Base-by-base conservation (phyloP, 2,329 filamentous ascomycete species). In the Zalaria obscura region DNA sequence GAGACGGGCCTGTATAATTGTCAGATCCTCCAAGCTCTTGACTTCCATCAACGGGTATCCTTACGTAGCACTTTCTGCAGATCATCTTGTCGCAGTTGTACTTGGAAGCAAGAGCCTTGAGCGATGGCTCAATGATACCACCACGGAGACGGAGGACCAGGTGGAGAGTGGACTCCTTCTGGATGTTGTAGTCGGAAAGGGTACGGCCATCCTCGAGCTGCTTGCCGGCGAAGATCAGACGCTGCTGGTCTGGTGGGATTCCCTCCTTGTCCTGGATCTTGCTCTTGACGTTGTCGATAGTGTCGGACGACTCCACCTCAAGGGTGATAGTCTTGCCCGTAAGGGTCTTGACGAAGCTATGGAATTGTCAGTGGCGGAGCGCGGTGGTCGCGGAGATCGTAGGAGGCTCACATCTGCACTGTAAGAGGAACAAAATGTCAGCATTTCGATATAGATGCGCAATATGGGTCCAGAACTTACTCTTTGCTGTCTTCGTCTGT, bases 61-160 rank as follows among this genome's bases (percentile, higher is more conserved):
- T 59, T 80, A 91, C 86, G 73, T 96, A 96, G 83, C 91, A 98
- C 84, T 98, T 96, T 78, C 91, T 89, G 86, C 91, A 96, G 73
- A 96, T 94, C 83, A 89, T 89, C 83, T 95, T 95, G 58, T 96
- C 91, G 83, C 91, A 96, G 83, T 98, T 98, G 80, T 93, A 96
- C 79, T 95, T 95, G 76, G 82, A 88, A 65, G 89, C 89, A 54
- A 96, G 81, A 57, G 87, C 89, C 83, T 96, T 96, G 62, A 96
- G 81, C 62, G 88, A 95, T 60, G 91, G 91, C 79, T 96, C 89
- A 63, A 94, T 95, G 76, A 96, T 89, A 77, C 89, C 89, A 77
- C 89, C 89, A 78, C 89, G 88, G 61, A 96, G 88, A 75, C 89
- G 88, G 71, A 96, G 89, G 66, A 96, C 89, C 63, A 96, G 72